A percentile compares a stretch with the other conserved stretches of the same genome.
Conservation (phyloP, 2,329 filamentous ascomycete genomes). For the Penicillium expansum region DNA sequence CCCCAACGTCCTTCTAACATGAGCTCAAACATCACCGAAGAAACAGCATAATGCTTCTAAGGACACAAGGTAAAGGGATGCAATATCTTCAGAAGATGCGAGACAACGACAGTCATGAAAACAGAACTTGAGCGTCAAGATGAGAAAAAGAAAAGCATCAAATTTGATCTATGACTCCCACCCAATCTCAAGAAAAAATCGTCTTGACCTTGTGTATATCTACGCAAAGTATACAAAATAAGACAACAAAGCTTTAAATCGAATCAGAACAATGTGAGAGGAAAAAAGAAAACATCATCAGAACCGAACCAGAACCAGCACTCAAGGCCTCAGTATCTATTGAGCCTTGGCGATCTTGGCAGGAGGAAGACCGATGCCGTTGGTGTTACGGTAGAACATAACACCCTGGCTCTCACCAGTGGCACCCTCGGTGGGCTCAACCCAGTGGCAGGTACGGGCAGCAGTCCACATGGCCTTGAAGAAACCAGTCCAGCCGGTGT, state of each 20-base stretch:
- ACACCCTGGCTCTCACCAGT: slow-evolving; percentile 78
- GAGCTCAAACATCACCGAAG: background rate
- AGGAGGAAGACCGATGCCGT: slow-evolving; percentile 70
- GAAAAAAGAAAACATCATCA: background rate
- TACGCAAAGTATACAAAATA: background rate
- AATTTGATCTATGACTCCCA: background rate
- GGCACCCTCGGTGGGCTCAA: slow-evolving; percentile 83
- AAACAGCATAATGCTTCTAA: background rate
- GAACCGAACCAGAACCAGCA: background rate
- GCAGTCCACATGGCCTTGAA: slow-evolving; percentile 76
- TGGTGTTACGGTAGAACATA: slow-evolving; percentile 92
- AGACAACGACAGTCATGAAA: background rate
- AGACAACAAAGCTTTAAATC: background rate
- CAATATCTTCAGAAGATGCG: background rate
- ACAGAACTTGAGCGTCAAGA: background rate
- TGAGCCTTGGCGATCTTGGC: slow-evolving; percentile 37
- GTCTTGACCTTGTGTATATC: background rate
- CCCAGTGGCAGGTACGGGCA: slow-evolving; percentile 90
- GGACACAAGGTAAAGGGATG: background rate
- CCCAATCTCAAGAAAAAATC: background rate
- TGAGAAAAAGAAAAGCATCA: background rate
- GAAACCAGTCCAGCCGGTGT: slow-evolving; percentile 78
- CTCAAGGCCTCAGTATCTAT: background rate
- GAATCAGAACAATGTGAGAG: background rate
- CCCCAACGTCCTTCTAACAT: background rate